Base-by-base conservation (phyloP, 352 stramenopile species). In the Globisporangium rhizosaccharum region DNA sequence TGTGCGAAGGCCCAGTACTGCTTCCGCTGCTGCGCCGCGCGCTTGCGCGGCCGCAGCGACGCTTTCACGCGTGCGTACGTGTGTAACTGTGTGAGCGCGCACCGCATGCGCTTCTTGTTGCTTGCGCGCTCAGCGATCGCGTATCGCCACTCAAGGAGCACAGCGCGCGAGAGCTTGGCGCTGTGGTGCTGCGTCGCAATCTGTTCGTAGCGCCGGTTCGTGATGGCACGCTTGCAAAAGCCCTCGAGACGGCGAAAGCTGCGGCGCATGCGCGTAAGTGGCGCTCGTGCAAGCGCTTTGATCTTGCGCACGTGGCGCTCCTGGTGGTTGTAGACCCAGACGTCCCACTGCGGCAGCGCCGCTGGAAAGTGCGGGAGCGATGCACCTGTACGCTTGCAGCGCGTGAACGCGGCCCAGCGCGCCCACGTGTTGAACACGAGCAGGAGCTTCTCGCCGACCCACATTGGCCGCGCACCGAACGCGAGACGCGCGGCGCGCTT, bases 251-350 rank as follows among this genome's bases (percentile, higher is more conserved):
- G 56, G 14, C 65, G 47, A 30, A 89, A 87, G 56, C 64, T 85
- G 0, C 83, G 75, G 17, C 62, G 59, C 55, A 90, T 75, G 41
- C 72, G 63, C 11, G 77, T 72, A 15, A 72, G 55, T 15, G 81
- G 81, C 3, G 77, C 75, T 56, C 77, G 75, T 0, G 81, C 72
- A 2, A 67, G 65, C 3, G 79, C 81, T 52, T 88, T 90, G 17
- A 93, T 70, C 39, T 74, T 72, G 15, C 83, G 81, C n/a, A 93
- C 70, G 57, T 91, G 77, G 1, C 82, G 79, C 47, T 88, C 81
- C 37, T 89, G 81, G 64, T 91, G 88, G 50, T 87, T 87, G 64
- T 86, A 71, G 23, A 88, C 55, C 79, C 81, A 91, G 5, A 87
- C 66, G 51, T 87, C 83, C 83, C 83, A 92, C 6, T 84, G 71